These are phyloP conservation scores for Kalaharituber pfeilii DNA, from an alignment of 2,329 filamentous ascomycete species.

Conservation along the genomic window DNA sequence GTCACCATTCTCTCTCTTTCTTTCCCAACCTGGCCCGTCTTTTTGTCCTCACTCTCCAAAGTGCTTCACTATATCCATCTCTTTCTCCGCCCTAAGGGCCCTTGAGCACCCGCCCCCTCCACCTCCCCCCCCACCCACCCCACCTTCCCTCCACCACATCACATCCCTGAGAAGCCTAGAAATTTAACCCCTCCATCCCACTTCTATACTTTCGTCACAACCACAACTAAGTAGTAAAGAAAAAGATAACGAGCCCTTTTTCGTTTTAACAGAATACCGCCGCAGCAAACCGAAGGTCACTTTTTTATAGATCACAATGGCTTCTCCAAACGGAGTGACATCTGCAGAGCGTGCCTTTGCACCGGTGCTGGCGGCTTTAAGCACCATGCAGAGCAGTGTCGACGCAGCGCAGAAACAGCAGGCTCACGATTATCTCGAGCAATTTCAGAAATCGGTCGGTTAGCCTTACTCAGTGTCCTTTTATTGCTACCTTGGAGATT, in stretches of 20 bases:
- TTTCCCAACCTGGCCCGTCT: too few relatives aligned
- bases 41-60: too few relatives aligned
- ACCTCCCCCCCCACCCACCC: too few relatives aligned
- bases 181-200: background rate
- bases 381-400: constrained; percentile 73
- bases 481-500: background rate
- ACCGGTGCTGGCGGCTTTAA: constrained; percentile 72
- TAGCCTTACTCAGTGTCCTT: constrained; percentile 2
- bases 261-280: too few relatives aligned
- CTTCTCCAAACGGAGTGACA: constrained; percentile 41
- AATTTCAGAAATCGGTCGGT: constrained; percentile 94
- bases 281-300: too few relatives aligned
- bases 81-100: too few relatives aligned
- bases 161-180: background rate
- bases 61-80: too few relatives aligned
- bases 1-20: too few relatives aligned
- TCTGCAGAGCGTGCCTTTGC: constrained; percentile 53
- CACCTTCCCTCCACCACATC: background rate
- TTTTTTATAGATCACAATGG: constrained; percentile 40
- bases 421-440: constrained; percentile 78
- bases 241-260: too few relatives aligned
- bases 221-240: too few relatives aligned
- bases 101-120: too few relatives aligned
- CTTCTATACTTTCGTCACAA: too few relatives aligned
- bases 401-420: constrained; percentile 70